A percentile compares a stretch with the other conserved stretches of the same genome.
Evolutionary conservation across 73 alveolate species (phyloP).

Genomic region (Stentor coeruleus): DNA sequence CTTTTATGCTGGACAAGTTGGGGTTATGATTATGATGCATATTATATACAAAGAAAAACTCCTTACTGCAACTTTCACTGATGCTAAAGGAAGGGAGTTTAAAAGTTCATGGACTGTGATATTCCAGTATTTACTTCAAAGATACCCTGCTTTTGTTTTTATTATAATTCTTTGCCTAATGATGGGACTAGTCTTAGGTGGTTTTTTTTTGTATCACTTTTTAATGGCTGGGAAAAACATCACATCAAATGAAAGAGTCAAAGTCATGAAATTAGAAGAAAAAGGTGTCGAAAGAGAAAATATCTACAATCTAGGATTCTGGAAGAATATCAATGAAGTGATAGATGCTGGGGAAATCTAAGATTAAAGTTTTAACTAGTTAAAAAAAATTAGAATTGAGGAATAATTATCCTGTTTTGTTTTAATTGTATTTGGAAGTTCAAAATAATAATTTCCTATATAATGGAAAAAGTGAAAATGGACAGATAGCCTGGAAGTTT

Average conservation of each 20-base stretch:
- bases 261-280: not conserved
- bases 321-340: not conserved
- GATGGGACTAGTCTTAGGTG: constrained; percentile 12
- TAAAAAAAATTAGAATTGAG: not conserved
- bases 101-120: not conserved
- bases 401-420: too few species aligned
- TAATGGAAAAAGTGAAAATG: too few species aligned
- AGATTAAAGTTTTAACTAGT: not conserved
- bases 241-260: constrained; percentile 14
- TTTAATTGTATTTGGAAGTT: too few species aligned
- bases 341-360: not conserved
- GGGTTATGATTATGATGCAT: not conserved
- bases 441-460: too few species aligned
- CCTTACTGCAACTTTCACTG: not conserved
- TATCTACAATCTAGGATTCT: not conserved
- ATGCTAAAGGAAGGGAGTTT: constrained; percentile 8
- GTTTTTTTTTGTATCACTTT: constrained; percentile 21
- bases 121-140: not conserved
- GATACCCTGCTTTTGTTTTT: constrained; percentile 14
- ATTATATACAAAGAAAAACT: not conserved
- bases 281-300: not conserved
- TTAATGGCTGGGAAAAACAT: not conserved
- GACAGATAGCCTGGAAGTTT: too few species aligned
- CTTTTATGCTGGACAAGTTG: constrained; percentile 20
- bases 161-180: constrained; percentile 20